These are phyloP conservation scores for Bassia scoparia DNA, from an alignment of 148 eudicot species.

Conservation along the genomic window DNA sequence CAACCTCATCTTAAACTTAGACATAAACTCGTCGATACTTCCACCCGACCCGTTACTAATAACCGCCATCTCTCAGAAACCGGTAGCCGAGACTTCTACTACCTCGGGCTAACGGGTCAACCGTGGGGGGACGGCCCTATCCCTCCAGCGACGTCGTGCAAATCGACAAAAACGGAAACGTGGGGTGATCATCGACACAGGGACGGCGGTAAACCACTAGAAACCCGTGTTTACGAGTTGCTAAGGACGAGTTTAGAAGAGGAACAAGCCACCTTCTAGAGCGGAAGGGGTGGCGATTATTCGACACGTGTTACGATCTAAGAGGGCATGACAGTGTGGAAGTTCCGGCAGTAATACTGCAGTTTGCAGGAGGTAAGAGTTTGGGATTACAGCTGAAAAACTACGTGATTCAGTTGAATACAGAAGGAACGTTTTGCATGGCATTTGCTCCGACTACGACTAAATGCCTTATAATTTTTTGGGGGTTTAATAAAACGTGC, in stretches of 20 bases:
- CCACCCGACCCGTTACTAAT: conserved; percentile 21
- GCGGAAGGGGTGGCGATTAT: conserved; percentile 56
- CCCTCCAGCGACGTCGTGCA: conserved; percentile 39
- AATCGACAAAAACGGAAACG: conserved; percentile 45
- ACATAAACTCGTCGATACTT: conserved; percentile 31
- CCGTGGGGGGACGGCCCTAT: too few species aligned
- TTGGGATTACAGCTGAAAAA: conserved; percentile 73
- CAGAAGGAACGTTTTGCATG: conserved; percentile 74
- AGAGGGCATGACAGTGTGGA: conserved; percentile 50
- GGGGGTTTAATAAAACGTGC: conserved; percentile 96
- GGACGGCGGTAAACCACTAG: conserved; percentile 79
- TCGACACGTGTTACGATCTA: conserved; percentile 81
- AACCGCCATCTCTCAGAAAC: conserved; percentile 53
- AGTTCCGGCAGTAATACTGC: conserved; percentile 79
- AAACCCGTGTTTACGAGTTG: conserved; percentile 49
- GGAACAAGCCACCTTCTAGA: conserved; percentile 46
- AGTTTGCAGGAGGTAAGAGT: conserved; percentile 53
- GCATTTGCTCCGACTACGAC: conserved; percentile 87
- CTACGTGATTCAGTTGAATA: conserved; percentile 78
- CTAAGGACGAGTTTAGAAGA: conserved; percentile 63
- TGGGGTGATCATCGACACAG: conserved; percentile 82
- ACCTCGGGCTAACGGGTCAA: conserved; percentile 59
- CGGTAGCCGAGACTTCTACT: conserved; percentile 64
- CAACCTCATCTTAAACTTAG: conserved; percentile 73
- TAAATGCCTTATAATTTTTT: conserved; percentile 61